Conservation (phyloP, 2,329 filamentous ascomycete genomes). For the Neopestalotiopsis clavispora region DNA sequence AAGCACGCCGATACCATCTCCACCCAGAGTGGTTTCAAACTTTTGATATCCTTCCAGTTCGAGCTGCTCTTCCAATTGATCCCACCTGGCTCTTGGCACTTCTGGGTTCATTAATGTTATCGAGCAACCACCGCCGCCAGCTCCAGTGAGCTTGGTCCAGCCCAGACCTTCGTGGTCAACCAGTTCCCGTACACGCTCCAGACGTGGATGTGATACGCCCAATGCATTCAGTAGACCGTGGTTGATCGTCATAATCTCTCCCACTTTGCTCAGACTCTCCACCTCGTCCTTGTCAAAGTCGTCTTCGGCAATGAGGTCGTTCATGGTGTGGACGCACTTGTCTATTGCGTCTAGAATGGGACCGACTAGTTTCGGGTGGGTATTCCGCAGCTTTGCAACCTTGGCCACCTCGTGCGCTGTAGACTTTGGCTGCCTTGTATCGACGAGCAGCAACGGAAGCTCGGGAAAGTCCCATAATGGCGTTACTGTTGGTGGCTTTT, state of each 20-base stretch:
- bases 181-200: constrained; percentile 90
- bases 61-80: constrained; percentile 68
- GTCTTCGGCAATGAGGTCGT: constrained; percentile 59
- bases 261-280: constrained; percentile 72
- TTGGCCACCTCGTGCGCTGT: constrained; percentile 87
- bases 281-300: constrained; percentile 71
- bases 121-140: constrained; percentile 92
- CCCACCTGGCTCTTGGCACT: constrained; percentile 59
- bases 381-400: constrained; percentile 72
- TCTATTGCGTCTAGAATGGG: constrained; percentile 87
- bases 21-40: constrained; percentile 89
- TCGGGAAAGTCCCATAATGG: constrained; percentile 89
- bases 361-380: constrained; percentile 78
- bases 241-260: constrained; percentile 90
- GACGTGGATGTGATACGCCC: constrained; percentile 90
- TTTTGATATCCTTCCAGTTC: constrained; percentile 76
- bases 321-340: constrained; percentile 63
- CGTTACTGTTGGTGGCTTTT: constrained; percentile 75
- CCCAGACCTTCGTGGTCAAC: constrained; percentile 89
- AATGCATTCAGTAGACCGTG: constrained; percentile 90
- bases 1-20: constrained; percentile 91
- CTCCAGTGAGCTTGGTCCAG: constrained; percentile 97
- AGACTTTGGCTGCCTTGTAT: constrained; percentile 86
- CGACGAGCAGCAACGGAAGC: constrained; percentile 85
- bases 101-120: constrained; percentile 85